Evolutionary conservation across 192 early-diverging fungal species (phyloP), one percentile per base, ranked within the genome.

Genomic region (Coemansia sp.): DNA sequence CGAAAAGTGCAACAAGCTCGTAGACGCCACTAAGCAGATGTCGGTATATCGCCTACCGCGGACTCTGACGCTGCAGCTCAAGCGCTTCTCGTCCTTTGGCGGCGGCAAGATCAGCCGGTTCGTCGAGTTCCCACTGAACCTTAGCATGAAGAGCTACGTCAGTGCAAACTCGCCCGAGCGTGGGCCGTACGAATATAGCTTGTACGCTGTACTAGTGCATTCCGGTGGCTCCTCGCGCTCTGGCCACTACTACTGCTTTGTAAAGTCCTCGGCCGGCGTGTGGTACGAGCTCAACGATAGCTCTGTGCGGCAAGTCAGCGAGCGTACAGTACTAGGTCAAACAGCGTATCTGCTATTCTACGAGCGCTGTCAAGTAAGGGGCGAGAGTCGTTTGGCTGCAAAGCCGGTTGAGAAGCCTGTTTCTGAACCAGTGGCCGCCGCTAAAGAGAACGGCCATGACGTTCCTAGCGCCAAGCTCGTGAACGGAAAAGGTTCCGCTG

Each of bases 321-420:
- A 89, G 39, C 75, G 82, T 18, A 89, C 88, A 6, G 95, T 95
- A 3, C 79, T 95, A 11, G 69, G 70, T 5, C 88, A 92, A 73
- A 83, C 87, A n/a, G 95, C 93, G 2, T 97, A 97, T 58, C 86
- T 97, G 86, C 79, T 97, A 18, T 97, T 97, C 72, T 97, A 95
- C 71, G 83, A 85, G 43, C 84, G 77, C 69, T 38, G 33, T 31
- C 38, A 38, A n/a, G 22, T 60, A 53, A 66, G 29, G 20, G 38
- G 60, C 34, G 60, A 62, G 2, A 13, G 20, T n/a, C 60, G 57
- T n/a, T 18, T 27, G 44, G 36, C 43, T 24, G 50, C 36, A 52
- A 64, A 43, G 40, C 33, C 33, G 27, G 38, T 52, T 13, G 40
- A 72, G 16, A 64, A 63, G 31, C 24, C 53, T n/a, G 18, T 33